Evolutionary conservation across 129 eudicot genomes (phyloP), one percentile per base, ranked within the genome.

Genomic region (Scalesia atractyloides): DNA sequence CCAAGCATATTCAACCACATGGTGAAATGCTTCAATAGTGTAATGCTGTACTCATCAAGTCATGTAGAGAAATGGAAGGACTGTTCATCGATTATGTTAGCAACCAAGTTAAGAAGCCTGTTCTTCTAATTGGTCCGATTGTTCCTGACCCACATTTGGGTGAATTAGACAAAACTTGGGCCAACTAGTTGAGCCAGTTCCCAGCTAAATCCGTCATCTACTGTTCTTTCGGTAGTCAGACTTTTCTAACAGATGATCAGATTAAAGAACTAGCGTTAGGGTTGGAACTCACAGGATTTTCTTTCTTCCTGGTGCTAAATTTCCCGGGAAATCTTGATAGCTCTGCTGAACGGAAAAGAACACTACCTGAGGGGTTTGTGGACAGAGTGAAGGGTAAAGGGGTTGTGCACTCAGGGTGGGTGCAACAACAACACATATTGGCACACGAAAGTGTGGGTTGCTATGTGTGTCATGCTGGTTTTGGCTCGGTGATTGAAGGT

Each of bases 331-430:
- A 66, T 37, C 13, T 67, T 0, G 72, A 84, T 1, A 30, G 52
- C 3, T 70, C 75, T 0, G 74, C 20, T 0, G 86, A 76, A 49
- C 16, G 82, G 15, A 80, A 67, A 11, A 64, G 73, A 70, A 76
- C 79, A 0, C 65, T 82, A 9, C 89, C 89, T 1, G 57, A 46
- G 9, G 92, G 89, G 78, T 87, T 82, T 36, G 0, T 17, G 64
- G 89, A 73, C 37, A 79, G 87, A 41, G 77, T 87, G 58, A 62
- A 70, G 48, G 84, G 24, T 8, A 81, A 9, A 64, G 86, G 83
- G 14, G 20, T 84, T 37, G 86, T 82, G 16, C 86, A 80, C 13
- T 75, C 78, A n/a, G 89, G 92, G 64, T 87, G 87, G 92, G 87
- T 87, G 60, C 89, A 84, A 59, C 89, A 87, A 47, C 83, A 68